A percentile compares a stretch with the other conserved stretches of the same genome.
These are phyloP conservation scores for Fagus crenata DNA, from an alignment of 306 rosid genomes.

Conservation along the genomic window DNA sequence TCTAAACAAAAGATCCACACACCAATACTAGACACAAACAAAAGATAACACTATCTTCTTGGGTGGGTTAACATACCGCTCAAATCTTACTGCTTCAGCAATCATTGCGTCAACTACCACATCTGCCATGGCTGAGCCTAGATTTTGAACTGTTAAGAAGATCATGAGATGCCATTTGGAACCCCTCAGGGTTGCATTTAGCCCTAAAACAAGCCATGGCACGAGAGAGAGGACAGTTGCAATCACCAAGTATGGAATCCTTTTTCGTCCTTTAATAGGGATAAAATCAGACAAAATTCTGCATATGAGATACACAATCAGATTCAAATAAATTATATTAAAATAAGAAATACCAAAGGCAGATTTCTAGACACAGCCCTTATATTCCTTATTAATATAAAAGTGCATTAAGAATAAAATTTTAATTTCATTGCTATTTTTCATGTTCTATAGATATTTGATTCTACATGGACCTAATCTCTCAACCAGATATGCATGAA, in stretches of 20 bases:
- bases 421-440: neutral
- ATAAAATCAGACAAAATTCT: slow-evolving; percentile 82
- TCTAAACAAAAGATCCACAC: slow-evolving; percentile 12
- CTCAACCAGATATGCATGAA: neutral
- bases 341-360: neutral
- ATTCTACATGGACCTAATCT: neutral
- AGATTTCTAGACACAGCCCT: neutral
- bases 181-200: slow-evolving; percentile 50
- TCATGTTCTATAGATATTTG: neutral
- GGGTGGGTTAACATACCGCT: slow-evolving; percentile 46
- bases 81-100: slow-evolving; percentile 81
- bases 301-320: slow-evolving; percentile 38
- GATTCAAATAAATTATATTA: slow-evolving; percentile 22
- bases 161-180: slow-evolving; percentile 66
- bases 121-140: slow-evolving; percentile 92
- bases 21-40: slow-evolving; percentile 8
- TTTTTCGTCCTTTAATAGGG: slow-evolving; percentile 76
- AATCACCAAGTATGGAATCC: slow-evolving; percentile 76
- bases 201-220: slow-evolving; percentile 75
- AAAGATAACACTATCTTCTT: slow-evolving; percentile 16
- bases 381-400: neutral
- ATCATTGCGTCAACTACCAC: slow-evolving; percentile 95
- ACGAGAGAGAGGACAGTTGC: slow-evolving; percentile 78
- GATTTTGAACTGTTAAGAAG: slow-evolving; percentile 69
- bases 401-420: neutral